Evolutionary conservation across 176 grass and related monocot genomes (phyloP).

Genomic region (Zoysia pacifica): DNA sequence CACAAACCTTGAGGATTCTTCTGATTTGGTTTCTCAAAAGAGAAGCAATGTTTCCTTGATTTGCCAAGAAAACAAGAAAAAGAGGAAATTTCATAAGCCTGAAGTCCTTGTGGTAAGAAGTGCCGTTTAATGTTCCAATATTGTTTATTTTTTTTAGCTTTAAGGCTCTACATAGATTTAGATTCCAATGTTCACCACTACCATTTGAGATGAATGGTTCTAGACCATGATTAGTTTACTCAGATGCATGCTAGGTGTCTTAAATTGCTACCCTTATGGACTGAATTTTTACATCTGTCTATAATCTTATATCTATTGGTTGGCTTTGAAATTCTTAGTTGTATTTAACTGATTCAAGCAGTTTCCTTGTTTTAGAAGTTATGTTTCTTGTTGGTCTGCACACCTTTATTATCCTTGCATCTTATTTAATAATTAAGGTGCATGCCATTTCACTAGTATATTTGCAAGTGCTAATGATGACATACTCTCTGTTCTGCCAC

Average conservation of each 20-base stretch:
- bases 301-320: background rate
- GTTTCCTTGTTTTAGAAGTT: slow-evolving; percentile 21
- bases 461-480: background rate
- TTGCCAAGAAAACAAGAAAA: slow-evolving; percentile 59
- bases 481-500: background rate
- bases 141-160: slow-evolving; percentile 8
- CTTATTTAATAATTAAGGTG: slow-evolving; percentile 3
- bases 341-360: background rate
- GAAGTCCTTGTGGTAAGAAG: slow-evolving; percentile 41
- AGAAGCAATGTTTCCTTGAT: slow-evolving; percentile 51
- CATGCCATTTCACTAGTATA: slow-evolving; percentile 17
- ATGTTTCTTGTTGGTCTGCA: background rate
- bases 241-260: background rate
- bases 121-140: background rate
- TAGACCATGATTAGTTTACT: slow-evolving; percentile 4
- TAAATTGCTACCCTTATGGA: background rate
- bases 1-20: slow-evolving; percentile 47
- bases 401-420: background rate
- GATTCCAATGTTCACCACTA: background rate
- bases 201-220: slow-evolving; percentile 19
- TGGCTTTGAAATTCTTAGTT: background rate
- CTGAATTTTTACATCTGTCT: slow-evolving; percentile 9
- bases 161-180: slow-evolving; percentile 1
- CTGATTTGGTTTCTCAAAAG: slow-evolving; percentile 54
- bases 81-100: slow-evolving; percentile 50